Conservation (phyloP, 352 stramenopile species). For the Blastocystis hominis region DNA sequence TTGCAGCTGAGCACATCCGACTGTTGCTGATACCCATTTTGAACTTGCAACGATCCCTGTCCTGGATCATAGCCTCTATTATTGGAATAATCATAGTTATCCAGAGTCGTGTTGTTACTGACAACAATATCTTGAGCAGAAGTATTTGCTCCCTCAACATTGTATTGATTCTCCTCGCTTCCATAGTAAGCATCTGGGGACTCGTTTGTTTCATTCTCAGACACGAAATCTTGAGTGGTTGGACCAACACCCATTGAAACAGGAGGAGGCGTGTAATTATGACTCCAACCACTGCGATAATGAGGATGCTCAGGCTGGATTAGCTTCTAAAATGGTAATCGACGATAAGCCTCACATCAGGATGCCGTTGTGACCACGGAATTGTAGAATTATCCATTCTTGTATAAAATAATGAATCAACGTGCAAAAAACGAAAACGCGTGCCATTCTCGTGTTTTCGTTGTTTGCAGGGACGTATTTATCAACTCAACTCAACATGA, state of each 20-base stretch:
- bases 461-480: neutral
- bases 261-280: neutral
- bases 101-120: too few species aligned
- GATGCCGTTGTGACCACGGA: constrained; percentile 14
- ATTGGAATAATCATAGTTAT: too few species aligned
- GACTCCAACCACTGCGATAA: constrained; percentile 13
- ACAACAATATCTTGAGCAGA: too few species aligned
- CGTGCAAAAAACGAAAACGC: neutral
- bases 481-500: neutral
- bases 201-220: too few species aligned
- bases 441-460: neutral
- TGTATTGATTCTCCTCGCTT: too few species aligned
- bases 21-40: neutral
- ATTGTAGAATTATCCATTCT: neutral
- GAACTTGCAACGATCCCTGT: too few species aligned
- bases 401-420: neutral
- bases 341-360: neutral
- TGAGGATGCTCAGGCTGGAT: neutral
- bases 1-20: neutral
- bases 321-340: neutral
- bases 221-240: neutral
- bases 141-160: too few species aligned
- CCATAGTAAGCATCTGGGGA: too few species aligned
- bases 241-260: neutral
- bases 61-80: too few species aligned